Evolutionary conservation across 495 filamentous ascomycete genomes (phyloP), one percentile per base, ranked within the genome.

Genomic region (Hamigera avellanea): DNA sequence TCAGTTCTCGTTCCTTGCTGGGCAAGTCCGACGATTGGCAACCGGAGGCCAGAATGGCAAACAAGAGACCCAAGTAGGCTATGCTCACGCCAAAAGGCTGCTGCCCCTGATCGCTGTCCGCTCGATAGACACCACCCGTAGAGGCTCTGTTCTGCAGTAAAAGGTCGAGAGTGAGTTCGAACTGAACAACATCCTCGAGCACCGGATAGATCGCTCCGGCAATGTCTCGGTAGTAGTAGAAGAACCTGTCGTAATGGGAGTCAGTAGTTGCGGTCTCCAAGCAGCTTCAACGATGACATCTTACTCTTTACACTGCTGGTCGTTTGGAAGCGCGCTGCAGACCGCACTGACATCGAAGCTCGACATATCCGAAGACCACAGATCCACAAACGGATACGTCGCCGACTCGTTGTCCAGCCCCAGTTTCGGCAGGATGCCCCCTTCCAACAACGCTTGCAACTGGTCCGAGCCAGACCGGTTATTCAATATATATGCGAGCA

Each of bases 171-270:
- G 72, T 75, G 13, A 72, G 70, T 50, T 87, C 81, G 32, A 93
- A 76, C 28, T 72, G 65, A 30, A 72, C 69, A 16, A 84, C 68
- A 48, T 88, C 80, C 36, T 79, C 75, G 16, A 93, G 66, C 9
- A 84, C 83, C 8, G 83, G 81, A 64, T 84, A 93, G 35, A 88
- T 81, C 3, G 83, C 79, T n/a, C 84, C 80, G 1, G 83, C 72
- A 3, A 83, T 83, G 45, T 93, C 81, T 46, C 79, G 78, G 53
- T 88, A 93, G 23, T 71, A 78, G 31, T 70, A 67, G 46, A 87
- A 88, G 26, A 86, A 72, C 34, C 78, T 85, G 36, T 28, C 18
- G 6, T 10, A 19, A 35, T 23, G 16, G 3, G 18, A 16, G 19
- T 19, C 21, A 23, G 21, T 9, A 23, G 21, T 23, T n/a, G n/a